Conservation (phyloP, 2,329 filamentous ascomycete species). For the Aspergillus vadensis region DNA sequence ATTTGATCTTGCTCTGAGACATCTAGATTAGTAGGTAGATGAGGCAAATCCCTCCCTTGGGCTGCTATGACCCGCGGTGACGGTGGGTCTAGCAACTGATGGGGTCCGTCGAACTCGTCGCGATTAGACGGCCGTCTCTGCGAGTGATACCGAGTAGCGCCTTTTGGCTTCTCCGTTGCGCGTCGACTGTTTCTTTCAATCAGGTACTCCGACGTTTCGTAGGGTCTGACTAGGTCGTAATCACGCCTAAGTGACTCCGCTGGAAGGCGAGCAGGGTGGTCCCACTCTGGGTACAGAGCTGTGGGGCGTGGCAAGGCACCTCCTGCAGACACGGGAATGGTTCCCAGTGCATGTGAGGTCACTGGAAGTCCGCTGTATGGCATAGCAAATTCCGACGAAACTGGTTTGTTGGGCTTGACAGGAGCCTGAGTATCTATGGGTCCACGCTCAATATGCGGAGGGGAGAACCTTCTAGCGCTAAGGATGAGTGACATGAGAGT, state of each 20-base stretch:
- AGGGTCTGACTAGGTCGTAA: conserved; percentile 32
- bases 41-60: conserved; percentile 77
- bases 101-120: conserved; percentile 86
- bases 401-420: conserved; percentile 24
- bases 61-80: conserved; percentile 70
- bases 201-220: conserved; percentile 40
- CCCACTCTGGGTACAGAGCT: conserved; percentile 39
- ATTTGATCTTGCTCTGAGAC: conserved; percentile 84
- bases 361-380: conserved; percentile 33
- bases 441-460: conserved; percentile 30
- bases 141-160: conserved; percentile 39
- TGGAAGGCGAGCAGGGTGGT: conserved; percentile 33
- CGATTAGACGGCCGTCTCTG: conserved; percentile 76
- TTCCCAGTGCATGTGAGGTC: conserved; percentile 31
- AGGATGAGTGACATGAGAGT: conserved; percentile 19
- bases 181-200: conserved; percentile 40
- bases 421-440: conserved; percentile 32
- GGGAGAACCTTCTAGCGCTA: conserved; percentile 36
- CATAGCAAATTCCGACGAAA: conserved; percentile 32
- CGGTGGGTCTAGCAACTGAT: conserved; percentile 76
- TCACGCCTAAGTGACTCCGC: conserved; percentile 37
- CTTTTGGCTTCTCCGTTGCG: conserved; percentile 34
- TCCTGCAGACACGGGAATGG: conserved; percentile 35
- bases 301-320: conserved; percentile 32
- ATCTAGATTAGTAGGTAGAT: conserved; percentile 78